These are phyloP conservation scores for Hydnomerulius pinastri DNA, from an alignment of 768 basidiomycete genomes.

Conservation along the genomic window DNA sequence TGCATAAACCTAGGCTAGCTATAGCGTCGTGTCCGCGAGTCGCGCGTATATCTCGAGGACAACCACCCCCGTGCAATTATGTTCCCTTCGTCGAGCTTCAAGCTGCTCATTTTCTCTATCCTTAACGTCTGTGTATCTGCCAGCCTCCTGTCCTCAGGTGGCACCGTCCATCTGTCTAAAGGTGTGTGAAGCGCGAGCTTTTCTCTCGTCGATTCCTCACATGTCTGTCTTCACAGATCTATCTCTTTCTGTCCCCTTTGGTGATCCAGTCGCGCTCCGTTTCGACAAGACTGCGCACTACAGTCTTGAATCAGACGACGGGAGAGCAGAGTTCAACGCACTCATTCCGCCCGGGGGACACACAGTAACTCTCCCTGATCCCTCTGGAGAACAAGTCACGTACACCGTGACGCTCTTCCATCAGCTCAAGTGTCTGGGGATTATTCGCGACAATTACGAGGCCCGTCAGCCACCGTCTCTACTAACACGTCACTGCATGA, in stretches of 20 bases:
- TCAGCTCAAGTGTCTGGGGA: constrained; percentile 41
- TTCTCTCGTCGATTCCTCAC: too few relatives aligned
- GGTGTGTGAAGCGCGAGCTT: too few relatives aligned
- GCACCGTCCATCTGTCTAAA: too few relatives aligned
- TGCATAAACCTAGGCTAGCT: too few relatives aligned
- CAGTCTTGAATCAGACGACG: constrained; percentile 10
- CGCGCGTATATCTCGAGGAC: too few relatives aligned
- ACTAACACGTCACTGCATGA: constrained; percentile 33
- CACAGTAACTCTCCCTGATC: constrained; percentile 26
- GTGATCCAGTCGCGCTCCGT: constrained; percentile 22
- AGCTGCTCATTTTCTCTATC: too few relatives aligned
- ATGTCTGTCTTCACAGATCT: constrained; percentile 7
- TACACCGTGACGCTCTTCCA: constrained; percentile 43
- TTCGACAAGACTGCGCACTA: constrained; percentile 29
- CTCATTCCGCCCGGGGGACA: constrained; percentile 35
- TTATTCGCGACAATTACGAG: constrained; percentile 31
- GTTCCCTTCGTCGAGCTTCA: too few relatives aligned
- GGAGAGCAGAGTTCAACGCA: constrained; percentile 26
- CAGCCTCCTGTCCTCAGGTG: too few relatives aligned
- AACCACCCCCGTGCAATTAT: too few relatives aligned
- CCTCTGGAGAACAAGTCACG: constrained; percentile 8
- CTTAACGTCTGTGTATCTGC: too few relatives aligned
- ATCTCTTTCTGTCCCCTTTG: constrained; percentile 4
- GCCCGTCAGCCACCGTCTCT: not conserved
- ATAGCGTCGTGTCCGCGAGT: too few relatives aligned